A percentile compares a stretch with the other conserved stretches of the same genome.
These are phyloP conservation scores for Leptographium wingfieldii DNA, from an alignment of 2,329 filamentous ascomycete species.

Conservation along the genomic window DNA sequence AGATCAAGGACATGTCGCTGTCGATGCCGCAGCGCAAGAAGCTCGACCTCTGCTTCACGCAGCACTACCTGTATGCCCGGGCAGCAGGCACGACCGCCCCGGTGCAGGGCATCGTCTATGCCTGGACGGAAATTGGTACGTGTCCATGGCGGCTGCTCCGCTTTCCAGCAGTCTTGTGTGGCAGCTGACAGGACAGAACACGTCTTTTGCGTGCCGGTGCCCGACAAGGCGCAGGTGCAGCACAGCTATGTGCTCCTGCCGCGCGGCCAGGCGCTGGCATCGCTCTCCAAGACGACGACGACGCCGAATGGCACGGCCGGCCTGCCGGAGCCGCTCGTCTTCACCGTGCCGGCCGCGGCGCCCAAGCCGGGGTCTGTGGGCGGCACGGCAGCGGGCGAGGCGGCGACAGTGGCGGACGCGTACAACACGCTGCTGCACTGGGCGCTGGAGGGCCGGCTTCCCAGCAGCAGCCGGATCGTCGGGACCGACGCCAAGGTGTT, in stretches of 20 bases:
- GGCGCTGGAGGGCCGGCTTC: slow-evolving; percentile 40
- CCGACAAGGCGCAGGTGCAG: slow-evolving; percentile 52
- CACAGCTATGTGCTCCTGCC: slow-evolving; percentile 55
- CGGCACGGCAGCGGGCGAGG: slow-evolving; percentile 35
- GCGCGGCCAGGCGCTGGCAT: slow-evolving; percentile 34
- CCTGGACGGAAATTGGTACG: slow-evolving; percentile 49
- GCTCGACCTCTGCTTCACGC: slow-evolving; percentile 50
- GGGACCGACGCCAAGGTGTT: slow-evolving; percentile 43
- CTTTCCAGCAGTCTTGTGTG: too few relatives aligned
- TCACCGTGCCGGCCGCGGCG: slow-evolving; percentile 46
- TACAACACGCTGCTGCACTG: slow-evolving; percentile 49
- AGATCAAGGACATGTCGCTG: slow-evolving; percentile 55
- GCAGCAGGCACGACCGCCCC: slow-evolving; percentile 37
- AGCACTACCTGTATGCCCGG: slow-evolving; percentile 44
- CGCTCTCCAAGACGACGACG: slow-evolving; percentile 21
- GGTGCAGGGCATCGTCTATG: slow-evolving; percentile 40
- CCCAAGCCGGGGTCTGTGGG: slow-evolving; percentile 47
- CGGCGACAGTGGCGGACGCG: slow-evolving; percentile 42
- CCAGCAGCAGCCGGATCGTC: slow-evolving; percentile 36
- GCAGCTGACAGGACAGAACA: slow-evolving; percentile 32
- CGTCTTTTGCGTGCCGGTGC: slow-evolving; percentile 50
- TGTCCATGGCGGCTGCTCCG: slow-evolving; percentile 8
- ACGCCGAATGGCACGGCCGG: slow-evolving; percentile 19
- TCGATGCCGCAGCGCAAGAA: slow-evolving; percentile 57
- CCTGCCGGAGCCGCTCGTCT: slow-evolving; percentile 47